Percentiles rank a stretch among this genome's conserved stretches.
These are phyloP conservation scores for Fennellomyces sp. DNA, from an alignment of 371 early-diverging fungal genomes.

Conservation along the genomic window DNA sequence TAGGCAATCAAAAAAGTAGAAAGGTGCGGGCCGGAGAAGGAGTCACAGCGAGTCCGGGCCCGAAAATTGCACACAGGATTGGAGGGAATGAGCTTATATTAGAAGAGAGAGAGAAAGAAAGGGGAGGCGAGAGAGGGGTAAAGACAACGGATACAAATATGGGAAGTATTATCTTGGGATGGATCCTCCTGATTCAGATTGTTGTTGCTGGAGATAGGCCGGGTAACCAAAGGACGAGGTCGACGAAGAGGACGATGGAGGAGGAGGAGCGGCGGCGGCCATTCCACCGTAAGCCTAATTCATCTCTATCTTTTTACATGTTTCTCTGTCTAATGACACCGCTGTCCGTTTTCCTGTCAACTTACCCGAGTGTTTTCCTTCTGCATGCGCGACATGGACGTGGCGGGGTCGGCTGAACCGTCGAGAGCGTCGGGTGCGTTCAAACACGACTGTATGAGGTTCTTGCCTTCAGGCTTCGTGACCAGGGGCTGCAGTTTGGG, in stretches of 20 bases:
- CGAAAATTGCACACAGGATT: neutral
- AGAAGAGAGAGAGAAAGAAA: neutral
- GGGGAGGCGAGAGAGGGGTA: neutral
- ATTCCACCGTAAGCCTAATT: slow-evolving; percentile 8
- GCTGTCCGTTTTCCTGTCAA: neutral
- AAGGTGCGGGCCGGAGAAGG: too few species aligned
- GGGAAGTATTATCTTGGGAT: slow-evolving; percentile 4
- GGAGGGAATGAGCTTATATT: neutral
- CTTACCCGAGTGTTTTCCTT: neutral
- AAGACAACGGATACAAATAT: neutral
- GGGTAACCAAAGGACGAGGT: slow-evolving; percentile 4
- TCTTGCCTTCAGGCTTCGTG: slow-evolving; percentile 93
- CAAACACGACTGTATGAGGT: slow-evolving; percentile 93
- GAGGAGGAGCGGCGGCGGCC: neutral
- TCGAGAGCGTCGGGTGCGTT: slow-evolving; percentile 74
- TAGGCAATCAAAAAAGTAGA: too few species aligned
- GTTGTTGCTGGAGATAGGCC: slow-evolving; percentile 3
- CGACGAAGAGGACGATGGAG: neutral
- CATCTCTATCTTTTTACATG: neutral
- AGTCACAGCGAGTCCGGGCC: too few species aligned
- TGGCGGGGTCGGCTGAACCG: neutral
- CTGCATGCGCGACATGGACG: slow-evolving; percentile 1
- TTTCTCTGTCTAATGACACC: neutral
- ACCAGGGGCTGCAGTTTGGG: slow-evolving; percentile 96
- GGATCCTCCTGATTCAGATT: slow-evolving; percentile 5